These are phyloP conservation scores for Aspergillus pseudotamarii DNA, from an alignment of 2,329 filamentous ascomycete species.

Conservation along the genomic window DNA sequence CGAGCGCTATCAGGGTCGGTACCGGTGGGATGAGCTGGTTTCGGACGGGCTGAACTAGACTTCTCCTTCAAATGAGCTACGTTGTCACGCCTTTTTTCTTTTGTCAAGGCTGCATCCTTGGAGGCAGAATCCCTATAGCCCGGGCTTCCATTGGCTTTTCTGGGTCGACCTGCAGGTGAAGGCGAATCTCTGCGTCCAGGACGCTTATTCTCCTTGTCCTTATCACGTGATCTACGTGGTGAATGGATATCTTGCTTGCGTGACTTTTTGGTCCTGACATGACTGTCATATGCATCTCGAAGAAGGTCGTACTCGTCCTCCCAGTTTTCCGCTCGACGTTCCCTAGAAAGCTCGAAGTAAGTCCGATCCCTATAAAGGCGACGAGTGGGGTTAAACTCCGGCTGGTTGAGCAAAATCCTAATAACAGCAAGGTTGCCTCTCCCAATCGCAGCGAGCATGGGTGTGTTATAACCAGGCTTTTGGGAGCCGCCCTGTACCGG, in stretches of 20 bases:
- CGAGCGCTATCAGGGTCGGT: slow-evolving; percentile 39
- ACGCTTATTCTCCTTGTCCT: slow-evolving; percentile 43
- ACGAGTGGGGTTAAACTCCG: slow-evolving; percentile 79
- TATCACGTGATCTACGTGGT: slow-evolving; percentile 43
- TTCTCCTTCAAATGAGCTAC: slow-evolving; percentile 29
- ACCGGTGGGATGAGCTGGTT: slow-evolving; percentile 25
- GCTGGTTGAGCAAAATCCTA: slow-evolving; percentile 74
- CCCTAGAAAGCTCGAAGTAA: slow-evolving; percentile 84
- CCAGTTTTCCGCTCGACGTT: slow-evolving; percentile 84
- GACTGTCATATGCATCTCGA: slow-evolving; percentile 61
- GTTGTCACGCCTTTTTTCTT: slow-evolving; percentile 32
- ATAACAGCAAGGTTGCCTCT: slow-evolving; percentile 84
- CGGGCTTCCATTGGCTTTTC: slow-evolving; percentile 37
- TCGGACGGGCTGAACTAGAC: slow-evolving; percentile 24
- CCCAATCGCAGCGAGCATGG: slow-evolving; percentile 92
- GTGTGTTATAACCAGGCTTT: slow-evolving; percentile 76
- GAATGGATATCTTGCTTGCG: slow-evolving; percentile 40
- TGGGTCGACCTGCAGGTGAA: slow-evolving; percentile 40
- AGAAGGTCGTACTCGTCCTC: slow-evolving; percentile 82
- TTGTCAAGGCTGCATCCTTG: slow-evolving; percentile 27
- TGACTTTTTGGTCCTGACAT: slow-evolving; percentile 33
- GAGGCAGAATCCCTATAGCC: slow-evolving; percentile 28
- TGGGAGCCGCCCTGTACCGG: slow-evolving; percentile 58
- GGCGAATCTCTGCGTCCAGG: slow-evolving; percentile 38
- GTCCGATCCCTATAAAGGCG: slow-evolving; percentile 72